Evolutionary conservation across 2,329 filamentous ascomycete genomes (phyloP).

Genomic region (Curvularia sp.): DNA sequence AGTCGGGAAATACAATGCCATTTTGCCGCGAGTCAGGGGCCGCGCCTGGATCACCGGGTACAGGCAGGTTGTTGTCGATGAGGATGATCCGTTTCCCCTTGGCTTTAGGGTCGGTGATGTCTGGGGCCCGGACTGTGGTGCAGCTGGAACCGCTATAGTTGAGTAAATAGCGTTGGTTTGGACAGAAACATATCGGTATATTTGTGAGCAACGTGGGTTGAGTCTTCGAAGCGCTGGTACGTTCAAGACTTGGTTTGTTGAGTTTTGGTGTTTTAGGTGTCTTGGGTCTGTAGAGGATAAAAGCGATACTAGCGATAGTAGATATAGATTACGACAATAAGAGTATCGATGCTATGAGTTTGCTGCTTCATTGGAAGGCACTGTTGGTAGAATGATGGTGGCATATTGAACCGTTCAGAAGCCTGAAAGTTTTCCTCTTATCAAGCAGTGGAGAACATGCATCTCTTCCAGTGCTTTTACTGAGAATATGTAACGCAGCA

Average conservation of each 20-base stretch:
- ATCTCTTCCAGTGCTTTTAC: neutral
- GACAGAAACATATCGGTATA: neutral
- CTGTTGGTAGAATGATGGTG: neutral
- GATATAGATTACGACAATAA: neutral
- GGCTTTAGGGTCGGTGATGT: slow-evolving; percentile 50
- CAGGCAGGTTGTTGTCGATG: slow-evolving; percentile 55
- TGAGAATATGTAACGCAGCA: no score
- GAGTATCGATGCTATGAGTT: neutral
- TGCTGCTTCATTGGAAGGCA: neutral
- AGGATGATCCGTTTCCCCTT: slow-evolving; percentile 54
- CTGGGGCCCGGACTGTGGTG: slow-evolving; percentile 18
- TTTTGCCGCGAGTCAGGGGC: slow-evolving; percentile 54
- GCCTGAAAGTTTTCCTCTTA: no score
- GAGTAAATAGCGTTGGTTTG: neutral
- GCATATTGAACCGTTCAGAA: no score
- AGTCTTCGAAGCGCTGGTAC: neutral
- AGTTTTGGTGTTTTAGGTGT: neutral
- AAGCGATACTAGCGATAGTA: neutral
- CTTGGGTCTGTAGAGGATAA: neutral
- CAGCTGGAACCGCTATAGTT: neutral
- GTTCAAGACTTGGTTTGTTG: neutral
- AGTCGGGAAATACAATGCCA: slow-evolving; percentile 51
- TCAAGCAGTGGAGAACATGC: no score
- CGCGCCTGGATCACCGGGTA: slow-evolving; percentile 57
- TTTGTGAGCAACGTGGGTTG: neutral